phyloP scores from a whole-genome alignment of 345 rosid genomes.

The Citropsis articulata region DNA sequence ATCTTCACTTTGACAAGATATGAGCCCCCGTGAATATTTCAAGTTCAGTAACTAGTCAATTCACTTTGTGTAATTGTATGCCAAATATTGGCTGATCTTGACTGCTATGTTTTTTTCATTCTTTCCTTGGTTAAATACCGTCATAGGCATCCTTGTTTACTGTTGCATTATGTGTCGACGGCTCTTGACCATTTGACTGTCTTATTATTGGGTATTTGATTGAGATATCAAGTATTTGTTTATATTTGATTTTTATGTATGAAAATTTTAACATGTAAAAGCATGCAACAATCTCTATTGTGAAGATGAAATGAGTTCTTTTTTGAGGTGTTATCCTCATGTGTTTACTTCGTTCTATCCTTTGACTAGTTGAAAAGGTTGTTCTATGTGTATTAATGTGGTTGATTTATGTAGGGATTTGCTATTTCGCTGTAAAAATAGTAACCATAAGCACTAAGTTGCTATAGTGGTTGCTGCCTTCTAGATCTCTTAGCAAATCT shows the following conservation, averaged over 20 bases:
- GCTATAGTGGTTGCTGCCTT: neutral
- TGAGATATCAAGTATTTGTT: neutral
- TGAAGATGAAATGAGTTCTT: neutral
- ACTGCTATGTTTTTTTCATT: neutral
- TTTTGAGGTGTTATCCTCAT: neutral
- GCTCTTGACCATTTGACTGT: neutral
- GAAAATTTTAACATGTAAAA: neutral
- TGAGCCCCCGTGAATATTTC: neutral
- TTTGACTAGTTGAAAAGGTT: neutral
- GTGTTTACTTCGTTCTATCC: neutral
- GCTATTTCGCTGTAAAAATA: neutral
- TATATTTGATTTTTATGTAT: neutral
- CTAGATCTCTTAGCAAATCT: too few species aligned
- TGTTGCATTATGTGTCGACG: neutral
- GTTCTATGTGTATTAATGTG: too few species aligned
- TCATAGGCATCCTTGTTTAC: neutral
- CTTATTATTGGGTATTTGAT: neutral
- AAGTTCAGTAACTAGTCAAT: neutral
- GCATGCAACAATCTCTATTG: neutral
- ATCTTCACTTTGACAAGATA: neutral
- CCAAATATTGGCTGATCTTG: neutral
- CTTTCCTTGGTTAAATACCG: neutral
- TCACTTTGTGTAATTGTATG: neutral
- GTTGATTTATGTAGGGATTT: neutral
- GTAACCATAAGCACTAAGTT: neutral